phyloP scores from a whole-genome alignment of 2,329 filamentous ascomycete species.

The Aspergillus nomiae region DNA sequence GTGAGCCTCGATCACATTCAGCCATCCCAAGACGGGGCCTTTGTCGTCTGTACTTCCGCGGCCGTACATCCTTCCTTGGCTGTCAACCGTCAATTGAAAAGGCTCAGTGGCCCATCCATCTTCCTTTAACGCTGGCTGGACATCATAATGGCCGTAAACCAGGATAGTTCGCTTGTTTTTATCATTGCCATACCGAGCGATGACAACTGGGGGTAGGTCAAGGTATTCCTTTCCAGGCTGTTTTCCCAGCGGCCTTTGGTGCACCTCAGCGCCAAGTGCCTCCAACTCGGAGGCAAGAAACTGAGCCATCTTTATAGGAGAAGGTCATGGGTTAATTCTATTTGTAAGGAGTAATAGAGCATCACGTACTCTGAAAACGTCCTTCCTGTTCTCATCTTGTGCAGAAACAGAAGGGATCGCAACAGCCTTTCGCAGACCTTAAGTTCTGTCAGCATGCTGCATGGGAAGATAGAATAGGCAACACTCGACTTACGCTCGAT shows the following conservation, averaged over 20 bases:
- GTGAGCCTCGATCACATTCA: conserved; percentile 97
- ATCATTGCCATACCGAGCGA: conserved; percentile 90
- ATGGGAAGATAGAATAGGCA: conserved; percentile 9
- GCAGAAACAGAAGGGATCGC: conserved; percentile 96
- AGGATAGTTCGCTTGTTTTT: conserved; percentile 92
- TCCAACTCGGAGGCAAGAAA: conserved; percentile 84
- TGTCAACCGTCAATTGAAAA: conserved; percentile 83
- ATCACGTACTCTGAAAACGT: conserved; percentile 75
- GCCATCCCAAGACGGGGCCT: conserved; percentile 93
- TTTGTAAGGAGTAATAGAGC: background rate
- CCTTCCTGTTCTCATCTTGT: conserved; percentile 81
- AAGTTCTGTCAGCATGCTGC: conserved; percentile 10
- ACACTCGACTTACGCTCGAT: conserved; percentile 66
- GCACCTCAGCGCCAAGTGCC: conserved; percentile 79
- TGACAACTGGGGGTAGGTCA: conserved; percentile 86
- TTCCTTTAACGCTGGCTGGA: conserved; percentile 88
- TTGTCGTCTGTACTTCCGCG: conserved; percentile 97
- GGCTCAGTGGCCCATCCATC: conserved; percentile 97
- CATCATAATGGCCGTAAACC: conserved; percentile 98
- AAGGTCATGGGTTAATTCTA: conserved; percentile 3
- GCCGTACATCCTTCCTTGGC: conserved; percentile 93
- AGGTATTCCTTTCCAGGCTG: conserved; percentile 90
- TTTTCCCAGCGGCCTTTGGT: conserved; percentile 84
- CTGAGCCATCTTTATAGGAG: conserved; percentile 71
- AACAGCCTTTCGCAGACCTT: conserved; percentile 78